Conservation (phyloP, 345 rosid genomes). For the Gossypium thurberi region DNA sequence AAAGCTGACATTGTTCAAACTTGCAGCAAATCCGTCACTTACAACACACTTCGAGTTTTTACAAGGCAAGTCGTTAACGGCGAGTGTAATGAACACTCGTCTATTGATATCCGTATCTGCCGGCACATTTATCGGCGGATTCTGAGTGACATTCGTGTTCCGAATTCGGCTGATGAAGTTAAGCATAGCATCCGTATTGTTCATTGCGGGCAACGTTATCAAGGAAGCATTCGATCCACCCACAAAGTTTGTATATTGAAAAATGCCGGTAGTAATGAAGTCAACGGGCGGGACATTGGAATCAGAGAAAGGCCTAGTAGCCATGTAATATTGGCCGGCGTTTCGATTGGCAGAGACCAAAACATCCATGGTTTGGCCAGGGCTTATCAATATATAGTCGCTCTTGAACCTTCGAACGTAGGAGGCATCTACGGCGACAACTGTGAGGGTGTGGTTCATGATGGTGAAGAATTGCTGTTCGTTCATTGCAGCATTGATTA, state of each 20-base stretch:
- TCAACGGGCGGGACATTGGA: background rate
- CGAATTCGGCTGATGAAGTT: background rate
- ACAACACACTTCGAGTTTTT: background rate
- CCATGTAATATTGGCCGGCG: slow-evolving; percentile 26
- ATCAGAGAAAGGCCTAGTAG: slow-evolving; percentile 14
- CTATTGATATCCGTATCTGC: background rate
- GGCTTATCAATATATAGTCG: slow-evolving; percentile 15
- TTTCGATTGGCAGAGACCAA: slow-evolving; percentile 20
- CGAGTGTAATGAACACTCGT: slow-evolving; percentile 2
- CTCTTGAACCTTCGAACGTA: slow-evolving; percentile 18
- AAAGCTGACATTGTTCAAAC: background rate
- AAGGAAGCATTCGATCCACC: slow-evolving; percentile 1
- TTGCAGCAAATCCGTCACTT: background rate
- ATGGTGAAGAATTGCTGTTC: slow-evolving; percentile 26
- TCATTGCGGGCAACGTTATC: background rate
- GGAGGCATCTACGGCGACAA: slow-evolving; percentile 26
- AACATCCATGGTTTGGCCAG: slow-evolving; percentile 34
- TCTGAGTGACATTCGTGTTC: slow-evolving; percentile 13
- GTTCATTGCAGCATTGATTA: slow-evolving; percentile 23
- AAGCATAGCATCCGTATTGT: background rate
- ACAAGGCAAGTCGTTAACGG: slow-evolving; percentile 17
- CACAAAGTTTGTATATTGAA: slow-evolving; percentile 20
- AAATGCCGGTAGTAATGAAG: slow-evolving; percentile 25
- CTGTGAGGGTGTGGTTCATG: slow-evolving; percentile 18
- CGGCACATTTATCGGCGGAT: background rate